These are phyloP conservation scores for Casuarina equisetifolia DNA, from an alignment of 306 rosid species.

Conservation along the genomic window DNA sequence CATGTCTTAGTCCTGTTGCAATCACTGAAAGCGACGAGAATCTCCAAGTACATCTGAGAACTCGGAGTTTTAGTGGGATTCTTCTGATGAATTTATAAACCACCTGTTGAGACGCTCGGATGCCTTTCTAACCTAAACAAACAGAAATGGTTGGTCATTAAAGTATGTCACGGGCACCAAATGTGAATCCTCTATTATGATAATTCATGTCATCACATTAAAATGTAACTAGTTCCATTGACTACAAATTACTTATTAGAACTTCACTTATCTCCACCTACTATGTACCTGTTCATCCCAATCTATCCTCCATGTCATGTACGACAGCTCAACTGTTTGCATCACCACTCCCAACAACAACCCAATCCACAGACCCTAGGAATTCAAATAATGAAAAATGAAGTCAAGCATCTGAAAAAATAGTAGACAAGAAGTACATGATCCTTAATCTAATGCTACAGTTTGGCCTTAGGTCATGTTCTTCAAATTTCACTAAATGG, in stretches of 20 bases:
- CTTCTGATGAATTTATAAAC: not conserved
- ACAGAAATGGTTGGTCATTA: not conserved
- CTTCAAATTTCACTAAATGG: no score
- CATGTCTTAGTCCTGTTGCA: no score
- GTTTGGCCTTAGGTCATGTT: no score
- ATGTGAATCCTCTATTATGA: no score
- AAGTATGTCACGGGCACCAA: not conserved
- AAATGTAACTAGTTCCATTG: no score
- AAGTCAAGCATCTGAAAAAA: not conserved
- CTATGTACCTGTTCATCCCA: conserved; percentile 11
- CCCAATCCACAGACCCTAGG: conserved; percentile 28
- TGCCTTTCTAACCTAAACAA: not conserved
- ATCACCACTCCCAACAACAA: conserved; percentile 25
- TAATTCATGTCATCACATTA: no score
- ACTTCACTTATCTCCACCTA: not conserved
- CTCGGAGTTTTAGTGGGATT: not conserved
- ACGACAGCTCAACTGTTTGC: conserved; percentile 11
- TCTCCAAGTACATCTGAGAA: not conserved
- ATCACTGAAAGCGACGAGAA: no score
- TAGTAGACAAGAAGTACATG: no score
- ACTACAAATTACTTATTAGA: no score
- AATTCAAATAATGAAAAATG: not conserved
- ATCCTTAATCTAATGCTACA: no score
- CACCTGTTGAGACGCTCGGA: not conserved
- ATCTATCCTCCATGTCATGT: conserved; percentile 14